phyloP scores from a whole-genome alignment of 2,329 filamentous ascomycete species.

The Aspergillus melleus region DNA sequence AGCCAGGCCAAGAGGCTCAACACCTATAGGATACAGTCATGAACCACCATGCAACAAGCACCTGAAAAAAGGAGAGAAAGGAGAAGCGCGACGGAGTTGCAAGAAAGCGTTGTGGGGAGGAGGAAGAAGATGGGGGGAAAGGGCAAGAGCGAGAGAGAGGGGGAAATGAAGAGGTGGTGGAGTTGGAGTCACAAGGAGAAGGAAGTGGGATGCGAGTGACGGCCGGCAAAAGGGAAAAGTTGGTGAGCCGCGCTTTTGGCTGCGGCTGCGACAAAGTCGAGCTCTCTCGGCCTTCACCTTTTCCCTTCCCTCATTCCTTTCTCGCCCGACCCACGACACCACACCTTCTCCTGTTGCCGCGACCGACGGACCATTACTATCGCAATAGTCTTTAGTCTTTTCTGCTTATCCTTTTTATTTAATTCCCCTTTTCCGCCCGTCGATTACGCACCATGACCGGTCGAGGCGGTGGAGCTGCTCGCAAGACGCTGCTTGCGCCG shows the following conservation, averaged over 20 bases:
- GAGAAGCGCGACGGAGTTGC: constrained; percentile 4
- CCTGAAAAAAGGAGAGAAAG: constrained; percentile 11
- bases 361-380: not conserved
- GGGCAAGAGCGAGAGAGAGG: not conserved
- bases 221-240: constrained; percentile 30
- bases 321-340: not conserved
- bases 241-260: constrained; percentile 26
- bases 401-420: constrained; percentile 1
- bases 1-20: constrained; percentile 27
- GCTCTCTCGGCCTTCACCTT: constrained; percentile 12
- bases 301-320: no score
- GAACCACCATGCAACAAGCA: constrained; percentile 24
- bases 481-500: constrained; percentile 70
- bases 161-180: not conserved
- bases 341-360: not conserved
- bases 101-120: constrained; percentile 3
- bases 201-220: constrained; percentile 25
- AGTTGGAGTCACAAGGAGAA: not conserved
- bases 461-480: constrained; percentile 56
- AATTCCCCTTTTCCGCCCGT: constrained; percentile 7
- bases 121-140: constrained; percentile 6
- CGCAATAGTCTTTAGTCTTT: not conserved
- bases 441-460: constrained; percentile 49
- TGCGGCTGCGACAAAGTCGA: constrained; percentile 3
- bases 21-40: constrained; percentile 22